Conservation (phyloP, 2,329 filamentous ascomycete genomes). For the Colletotrichum trifolii region DNA sequence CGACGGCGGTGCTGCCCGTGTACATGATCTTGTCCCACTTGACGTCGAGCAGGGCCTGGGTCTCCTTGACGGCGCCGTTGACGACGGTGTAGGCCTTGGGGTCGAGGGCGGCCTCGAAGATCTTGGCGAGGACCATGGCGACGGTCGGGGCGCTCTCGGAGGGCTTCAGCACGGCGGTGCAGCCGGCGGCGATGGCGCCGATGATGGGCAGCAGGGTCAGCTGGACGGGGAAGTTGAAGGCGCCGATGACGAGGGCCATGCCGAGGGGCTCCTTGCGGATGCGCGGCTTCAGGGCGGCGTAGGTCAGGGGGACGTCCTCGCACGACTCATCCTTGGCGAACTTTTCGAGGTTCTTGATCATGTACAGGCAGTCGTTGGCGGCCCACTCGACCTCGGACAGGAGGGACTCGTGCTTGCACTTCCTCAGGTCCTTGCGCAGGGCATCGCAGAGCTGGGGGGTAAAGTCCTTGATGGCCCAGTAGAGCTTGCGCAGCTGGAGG, state of each 20-base stretch:
- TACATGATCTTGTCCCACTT: conserved; percentile 99
- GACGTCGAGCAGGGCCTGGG: conserved; percentile 82
- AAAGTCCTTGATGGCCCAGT: conserved; percentile 90
- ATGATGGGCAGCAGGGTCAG: conserved; percentile 82
- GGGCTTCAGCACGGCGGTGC: conserved; percentile 90
- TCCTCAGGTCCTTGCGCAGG: conserved; percentile 80
- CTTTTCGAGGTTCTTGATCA: conserved; percentile 79
- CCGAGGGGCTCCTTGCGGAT: conserved; percentile 91
- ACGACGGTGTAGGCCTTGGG: conserved; percentile 79
- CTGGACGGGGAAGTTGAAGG: conserved; percentile 94
- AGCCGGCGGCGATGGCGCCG: conserved; percentile 92
- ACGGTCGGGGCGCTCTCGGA: conserved; percentile 83
- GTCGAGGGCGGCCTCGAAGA: conserved; percentile 82
- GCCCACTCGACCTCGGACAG: conserved; percentile 82
- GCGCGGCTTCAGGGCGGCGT: conserved; percentile 76
- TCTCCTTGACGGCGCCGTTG: conserved; percentile 85
- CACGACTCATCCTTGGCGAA: conserved; percentile 87
- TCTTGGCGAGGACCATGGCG: conserved; percentile 82
- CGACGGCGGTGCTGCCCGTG: conserved; percentile 83
- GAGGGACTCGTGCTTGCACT: conserved; percentile 79
- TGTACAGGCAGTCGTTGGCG: conserved; percentile 83
- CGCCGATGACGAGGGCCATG: conserved; percentile 84
- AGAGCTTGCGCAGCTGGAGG: conserved; percentile 90
- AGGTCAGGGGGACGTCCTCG: conserved; percentile 74
- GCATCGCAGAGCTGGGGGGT: conserved; percentile 79